Evolutionary conservation across 345 rosid genomes (phyloP), one percentile per base, ranked within the genome.

Genomic region (Kernera saxatilis): DNA sequence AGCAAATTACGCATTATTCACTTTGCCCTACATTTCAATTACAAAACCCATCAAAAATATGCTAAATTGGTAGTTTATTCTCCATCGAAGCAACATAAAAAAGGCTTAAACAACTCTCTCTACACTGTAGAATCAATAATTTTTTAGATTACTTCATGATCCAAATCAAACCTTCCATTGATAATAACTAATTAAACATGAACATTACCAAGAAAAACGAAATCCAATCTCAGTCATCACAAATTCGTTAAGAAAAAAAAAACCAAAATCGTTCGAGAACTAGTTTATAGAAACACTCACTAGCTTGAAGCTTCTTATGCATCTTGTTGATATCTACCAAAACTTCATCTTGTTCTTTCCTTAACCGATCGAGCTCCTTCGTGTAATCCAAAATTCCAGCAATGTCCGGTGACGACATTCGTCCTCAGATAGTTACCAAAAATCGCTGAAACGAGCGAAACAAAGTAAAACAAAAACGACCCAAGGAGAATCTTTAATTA

Each of bases 251-350:
- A 19, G 5, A 1, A 17, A 21, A 43, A 14, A 22, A 4, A 30
- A 19, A 49, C 12, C 10, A 49, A 33, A 48, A 46, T 19, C 0
- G 43, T 12, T 45, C 0, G 32, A 35, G 6, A 48, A 32, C 0
- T 9, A 30, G 54, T 46, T 4, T 36, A 4, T n/a, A 3, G 5
- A 69, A 48, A 40, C 10, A 76, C 82, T 73, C 32, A 89, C 98
- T 67, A 78, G 87, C 71, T 77, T 86, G 98, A 54, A 92, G 94
- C 84, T 92, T 89, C 81, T 85, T 92, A 58, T 92, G 98, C 85
- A 92, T 72, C 85, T 92, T 92, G 82, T 92, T 87, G 84, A 92
- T 92, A 37, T 92, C 96, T 6, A 15, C 13, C 8, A 92, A 84
- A 19, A 89, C 86, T 0, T 79, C 88, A 43, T 89, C 93, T 53